Evolutionary conservation across 73 alveolate genomes (phyloP), one percentile per base, ranked within the genome.

Genomic region (Blepharisma stoltei): DNA sequence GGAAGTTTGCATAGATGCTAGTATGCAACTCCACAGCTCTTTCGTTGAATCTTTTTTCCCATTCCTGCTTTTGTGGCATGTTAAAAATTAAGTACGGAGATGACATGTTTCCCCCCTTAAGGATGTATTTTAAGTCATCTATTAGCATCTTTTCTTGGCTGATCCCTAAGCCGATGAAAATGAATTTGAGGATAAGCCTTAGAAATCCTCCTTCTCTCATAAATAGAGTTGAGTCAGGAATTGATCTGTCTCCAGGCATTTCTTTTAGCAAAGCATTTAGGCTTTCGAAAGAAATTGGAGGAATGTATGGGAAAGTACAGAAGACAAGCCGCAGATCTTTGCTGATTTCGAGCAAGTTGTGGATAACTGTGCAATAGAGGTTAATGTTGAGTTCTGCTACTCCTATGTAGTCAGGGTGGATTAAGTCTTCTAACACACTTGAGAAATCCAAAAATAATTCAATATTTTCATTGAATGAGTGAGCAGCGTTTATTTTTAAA

Each of bases 181-280:
- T 60, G 46, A 60, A 60, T 25, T 60, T 60, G 0, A 60, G 46
- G 46, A 60, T 60, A n/a, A 60, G 38, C 23, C 73, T 60, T 2
- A 60, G 5, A 60, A 60, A 60, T n/a, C 73, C 73, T 60, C 73
- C 73, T 18, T 60, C 73, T 60, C 73, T 60, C 73, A 60, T 14
- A 25, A 14, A 60, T 18, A 32, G 41, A 32, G 45, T 60, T 25
- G 73, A 60, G 23, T 60, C 45, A 1, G 14, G 18, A 18, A 38
- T 14, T 50, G 21, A 50, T 11, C 21, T 18, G 27, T 50, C 21
- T 18, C 21, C 27, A 14, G 65, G 65, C n/a, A 11, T 50, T 18
- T 50, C 65, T 14, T 18, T 25, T 38, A 60, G 14, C 2, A 14
- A 60, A 8, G 14, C 45, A 18, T 18, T 18, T 25, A 20, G 45